Conservation (phyloP, 148 eudicot species). For the Camellia granthamiana region DNA sequence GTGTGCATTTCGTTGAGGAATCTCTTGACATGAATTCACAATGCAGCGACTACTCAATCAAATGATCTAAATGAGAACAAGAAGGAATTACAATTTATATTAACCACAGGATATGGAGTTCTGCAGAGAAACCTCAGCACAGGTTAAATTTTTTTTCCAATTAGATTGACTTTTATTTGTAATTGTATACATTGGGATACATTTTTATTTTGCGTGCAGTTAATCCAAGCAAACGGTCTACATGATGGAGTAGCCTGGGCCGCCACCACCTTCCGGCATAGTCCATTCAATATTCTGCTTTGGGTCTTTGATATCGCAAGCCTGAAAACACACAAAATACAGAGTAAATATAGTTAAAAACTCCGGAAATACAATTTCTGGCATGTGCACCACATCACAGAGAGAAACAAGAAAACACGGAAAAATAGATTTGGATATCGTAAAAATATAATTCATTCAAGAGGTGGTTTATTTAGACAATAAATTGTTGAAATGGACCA, state of each 20-base stretch:
- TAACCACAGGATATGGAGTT: too few species aligned
- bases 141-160: too few species aligned
- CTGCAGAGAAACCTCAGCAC: too few species aligned
- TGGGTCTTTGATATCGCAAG: conserved; percentile 96
- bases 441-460: neutral
- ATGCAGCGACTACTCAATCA: too few species aligned
- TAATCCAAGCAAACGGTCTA: conserved; percentile 25
- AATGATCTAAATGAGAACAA: too few species aligned
- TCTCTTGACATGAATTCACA: too few species aligned
- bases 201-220: neutral
- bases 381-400: neutral
- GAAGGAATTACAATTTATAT: too few species aligned
- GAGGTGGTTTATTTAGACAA: neutral
- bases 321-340: conserved; percentile 39
- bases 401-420: neutral
- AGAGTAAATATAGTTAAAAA: neutral
- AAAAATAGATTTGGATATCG: neutral
- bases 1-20: too few species aligned
- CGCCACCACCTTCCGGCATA: conserved; percentile 97
- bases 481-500: neutral
- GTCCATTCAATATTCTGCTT: conserved; percentile 90
- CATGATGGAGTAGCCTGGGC: conserved; percentile 92
- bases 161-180: too few species aligned
- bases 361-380: neutral
- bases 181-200: too few species aligned